Conservation (phyloP, 192 early-diverging fungal genomes). For the Gamsiella multidivaricata region DNA sequence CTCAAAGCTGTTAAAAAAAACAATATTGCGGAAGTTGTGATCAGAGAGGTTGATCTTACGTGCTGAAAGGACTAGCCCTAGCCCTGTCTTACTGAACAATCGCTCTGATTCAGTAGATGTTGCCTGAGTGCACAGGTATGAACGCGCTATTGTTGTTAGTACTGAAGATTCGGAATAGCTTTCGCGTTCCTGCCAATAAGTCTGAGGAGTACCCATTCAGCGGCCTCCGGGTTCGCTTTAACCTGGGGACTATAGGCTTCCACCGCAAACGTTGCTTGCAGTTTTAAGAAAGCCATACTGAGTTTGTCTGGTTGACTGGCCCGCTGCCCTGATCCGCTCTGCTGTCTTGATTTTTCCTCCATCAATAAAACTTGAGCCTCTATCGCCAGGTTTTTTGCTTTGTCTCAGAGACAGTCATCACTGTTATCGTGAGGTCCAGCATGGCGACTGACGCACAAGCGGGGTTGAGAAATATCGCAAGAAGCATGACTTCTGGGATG, state of each 20-base stretch:
- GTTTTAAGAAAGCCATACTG: neutral
- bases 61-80: neutral
- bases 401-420: neutral
- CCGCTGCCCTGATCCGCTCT: neutral
- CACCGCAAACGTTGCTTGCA: neutral
- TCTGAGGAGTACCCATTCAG: neutral
- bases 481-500: conserved; percentile 22
- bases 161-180: neutral
- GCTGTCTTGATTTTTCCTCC: neutral
- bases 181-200: neutral
- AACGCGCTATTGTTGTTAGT: neutral
- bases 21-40: conserved; percentile 2
- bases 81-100: conserved; percentile 10
- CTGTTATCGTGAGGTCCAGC: neutral
- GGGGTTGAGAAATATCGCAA: conserved; percentile 22
- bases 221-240: neutral
- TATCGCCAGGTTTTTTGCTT: conserved; percentile 5
- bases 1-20: conserved; percentile 3
- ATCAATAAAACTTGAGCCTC: neutral
- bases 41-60: neutral
- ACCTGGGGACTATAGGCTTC: neutral
- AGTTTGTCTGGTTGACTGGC: neutral
- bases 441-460: conserved; percentile 1
- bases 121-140: conserved; percentile 17
- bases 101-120: conserved; percentile 17